Evolutionary conservation across 768 basidiomycete species (phyloP), one percentile per base, ranked within the genome.

Genomic region (Russula sp.): DNA sequence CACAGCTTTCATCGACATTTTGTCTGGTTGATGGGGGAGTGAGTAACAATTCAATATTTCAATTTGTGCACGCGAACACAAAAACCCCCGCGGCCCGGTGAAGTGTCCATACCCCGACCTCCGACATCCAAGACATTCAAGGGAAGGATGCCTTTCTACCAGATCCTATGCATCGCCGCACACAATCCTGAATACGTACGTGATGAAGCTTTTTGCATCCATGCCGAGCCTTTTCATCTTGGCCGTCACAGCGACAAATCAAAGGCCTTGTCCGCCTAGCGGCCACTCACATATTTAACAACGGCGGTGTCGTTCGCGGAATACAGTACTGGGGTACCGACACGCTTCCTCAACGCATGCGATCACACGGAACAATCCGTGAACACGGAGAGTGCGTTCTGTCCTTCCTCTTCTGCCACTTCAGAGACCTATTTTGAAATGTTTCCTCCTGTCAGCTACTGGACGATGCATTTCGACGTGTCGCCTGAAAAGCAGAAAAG

Each of bases 381-480:
- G 75, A 73, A 13, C 70, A 83, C 26, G 92, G 87, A 80, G 92
- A 94, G 92, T 93, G 71, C 74, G 92, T 89, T 3, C 11, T 20
- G 34, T 8, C 58, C 18, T 48, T 26, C 36, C 54, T 28, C 22
- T 65, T 44, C 6, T 49, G 24, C 36, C 52, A 22, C n/a, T 65
- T 49, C 4, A 40, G 16, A 49, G 54, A 16, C 38, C 52, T 46
- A 36, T 57, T 16, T 26, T 24, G 67, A 28, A 73, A 62, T 7
- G 5, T 40, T 22, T 16, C 18, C 58, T 40, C 16, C n/a, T 26
- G 56, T 58, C 69, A 95, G 93, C 70, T 94, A 94, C 73, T 95
- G 92, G 92, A 87, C 89, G 5, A 83, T 96, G 79, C 84, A 92
- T 72, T 96, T 94, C 73, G 94, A 96, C 78, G 84, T 90, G 4